Evolutionary conservation across 2,329 filamentous ascomycete species (phyloP).

Genomic region (Graphiopsis chlorocephala): DNA sequence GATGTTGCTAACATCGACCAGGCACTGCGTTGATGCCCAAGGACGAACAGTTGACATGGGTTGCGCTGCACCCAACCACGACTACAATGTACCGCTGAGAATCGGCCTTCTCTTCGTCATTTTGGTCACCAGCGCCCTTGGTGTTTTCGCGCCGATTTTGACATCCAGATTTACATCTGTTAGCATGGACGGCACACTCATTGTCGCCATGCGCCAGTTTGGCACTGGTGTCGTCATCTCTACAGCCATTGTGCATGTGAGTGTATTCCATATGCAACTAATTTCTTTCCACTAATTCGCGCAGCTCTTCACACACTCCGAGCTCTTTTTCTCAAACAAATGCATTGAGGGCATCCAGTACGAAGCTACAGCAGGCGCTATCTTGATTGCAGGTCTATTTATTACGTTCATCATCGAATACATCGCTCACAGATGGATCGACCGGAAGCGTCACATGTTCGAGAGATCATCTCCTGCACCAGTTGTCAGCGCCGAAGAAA

Average conservation of each 20-base stretch:
- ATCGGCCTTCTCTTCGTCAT: conserved; percentile 72
- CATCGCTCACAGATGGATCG: conserved; percentile 36
- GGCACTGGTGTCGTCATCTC: conserved; percentile 71
- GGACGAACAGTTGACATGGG: conserved; percentile 35
- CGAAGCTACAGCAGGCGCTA: conserved; percentile 66
- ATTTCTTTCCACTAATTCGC: background rate
- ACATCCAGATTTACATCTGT: conserved; percentile 57
- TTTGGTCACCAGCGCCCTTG: conserved; percentile 64
- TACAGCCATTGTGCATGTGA: conserved; percentile 51
- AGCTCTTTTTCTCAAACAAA: conserved; percentile 68
- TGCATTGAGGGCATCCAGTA: conserved; percentile 66
- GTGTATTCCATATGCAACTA: background rate
- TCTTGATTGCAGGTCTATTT: conserved; percentile 72
- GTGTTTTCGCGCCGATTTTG: conserved; percentile 67
- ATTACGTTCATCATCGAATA: conserved; percentile 71
- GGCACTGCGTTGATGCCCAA: conserved; percentile 57
- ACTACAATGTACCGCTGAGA: conserved; percentile 67
- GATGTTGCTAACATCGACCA: conserved; percentile 32
- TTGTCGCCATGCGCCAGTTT: conserved; percentile 67
- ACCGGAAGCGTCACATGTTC: conserved; percentile 14
- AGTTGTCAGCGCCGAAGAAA: background rate
- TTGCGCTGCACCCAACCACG: conserved; percentile 51
- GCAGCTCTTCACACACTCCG: conserved; percentile 71
- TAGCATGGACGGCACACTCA: conserved; percentile 48
- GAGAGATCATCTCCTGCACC: conserved; percentile 6